Base-by-base conservation (phyloP, 1,284 basidiomycete genomes). In the Pseudomicrostroma phylloplanum region DNA sequence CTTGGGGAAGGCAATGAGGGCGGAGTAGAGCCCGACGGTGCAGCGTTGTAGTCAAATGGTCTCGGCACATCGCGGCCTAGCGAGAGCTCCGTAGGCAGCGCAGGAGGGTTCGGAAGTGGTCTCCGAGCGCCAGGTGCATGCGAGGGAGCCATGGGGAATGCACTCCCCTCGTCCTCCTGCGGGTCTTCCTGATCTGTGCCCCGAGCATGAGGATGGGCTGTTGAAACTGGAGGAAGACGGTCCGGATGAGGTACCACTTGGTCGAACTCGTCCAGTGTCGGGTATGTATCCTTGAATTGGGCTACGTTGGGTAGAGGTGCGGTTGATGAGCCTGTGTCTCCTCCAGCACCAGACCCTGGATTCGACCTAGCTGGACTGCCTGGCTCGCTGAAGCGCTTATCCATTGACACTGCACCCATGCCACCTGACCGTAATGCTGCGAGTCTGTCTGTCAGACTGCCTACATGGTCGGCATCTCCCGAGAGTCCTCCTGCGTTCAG, bases 191-290 rank as follows among this genome's bases (percentile, higher is more conserved):
- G 57, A 26, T 13, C 55, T 3, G 57, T 55, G 8, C 56, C 26
- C 21, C 9, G 30, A 36, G 39, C 36, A 36, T 57, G 61, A 19
- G 61, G 55, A n/a, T 56, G 6, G 17, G 30, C 6, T 6, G 55
- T 56, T n/a, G 55, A n/a, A 2, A 39, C 55, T 2, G 30, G 19
- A 13, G 30, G 55, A 6, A 56, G 40, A 17, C 17, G 15, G 30
- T 55, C 21, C 12, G 55, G 55, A 25, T 19, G 13, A 21, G 19
- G 58, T 23, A 51, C 6, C 13, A 42, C 39, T 41, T 54, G 64
- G 54, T 74, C 73, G 48, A 74, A 64, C 25, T 73, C 68, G 58
- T 74, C 70, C 55, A 74, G 67, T 48, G 65, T 68, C 3, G 73
- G 73, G 53, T 70, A 74, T 12, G 63, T 57, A 8, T 63, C 61